phyloP scores from a whole-genome alignment of 805 yeast species.

The Lipomyces mesembrius region DNA sequence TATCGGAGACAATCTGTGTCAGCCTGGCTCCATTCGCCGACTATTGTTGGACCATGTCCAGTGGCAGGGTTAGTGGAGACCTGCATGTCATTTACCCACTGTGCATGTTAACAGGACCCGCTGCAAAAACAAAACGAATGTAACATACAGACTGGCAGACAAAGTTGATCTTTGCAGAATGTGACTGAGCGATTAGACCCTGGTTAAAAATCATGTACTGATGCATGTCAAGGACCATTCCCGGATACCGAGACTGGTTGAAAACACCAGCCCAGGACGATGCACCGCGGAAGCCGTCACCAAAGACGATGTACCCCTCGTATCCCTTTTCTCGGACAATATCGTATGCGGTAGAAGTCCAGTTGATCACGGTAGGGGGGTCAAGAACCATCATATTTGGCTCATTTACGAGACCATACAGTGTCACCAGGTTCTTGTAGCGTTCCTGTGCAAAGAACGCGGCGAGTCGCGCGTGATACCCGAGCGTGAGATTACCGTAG shows the following conservation, averaged over 20 bases:
- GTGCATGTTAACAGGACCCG: background rate
- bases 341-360: slow-evolving; percentile 60
- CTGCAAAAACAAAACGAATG: background rate
- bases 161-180: slow-evolving; percentile 42
- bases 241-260: slow-evolving; percentile 54
- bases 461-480: slow-evolving; percentile 59
- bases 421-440: slow-evolving; percentile 70
- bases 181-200: slow-evolving; percentile 41
- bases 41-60: slow-evolving; percentile 65
- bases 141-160: slow-evolving; percentile 47
- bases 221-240: slow-evolving; percentile 80
- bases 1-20: slow-evolving; percentile 83
- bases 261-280: slow-evolving; percentile 66
- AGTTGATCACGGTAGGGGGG: slow-evolving; percentile 57
- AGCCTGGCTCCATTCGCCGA: slow-evolving; percentile 87
- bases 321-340: slow-evolving; percentile 58
- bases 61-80: slow-evolving; percentile 59
- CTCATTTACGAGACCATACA: slow-evolving; percentile 82
- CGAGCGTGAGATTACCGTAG: slow-evolving; percentile 50
- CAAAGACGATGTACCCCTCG: slow-evolving; percentile 62
- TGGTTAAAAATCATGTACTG: slow-evolving; percentile 75
- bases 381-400: slow-evolving; percentile 62
- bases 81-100: slow-evolving; percentile 59
- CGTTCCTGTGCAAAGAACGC: slow-evolving; percentile 65
- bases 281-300: slow-evolving; percentile 72